phyloP scores from a whole-genome alignment of 2,329 filamentous ascomycete species.

The Fusarium vanettenii region DNA sequence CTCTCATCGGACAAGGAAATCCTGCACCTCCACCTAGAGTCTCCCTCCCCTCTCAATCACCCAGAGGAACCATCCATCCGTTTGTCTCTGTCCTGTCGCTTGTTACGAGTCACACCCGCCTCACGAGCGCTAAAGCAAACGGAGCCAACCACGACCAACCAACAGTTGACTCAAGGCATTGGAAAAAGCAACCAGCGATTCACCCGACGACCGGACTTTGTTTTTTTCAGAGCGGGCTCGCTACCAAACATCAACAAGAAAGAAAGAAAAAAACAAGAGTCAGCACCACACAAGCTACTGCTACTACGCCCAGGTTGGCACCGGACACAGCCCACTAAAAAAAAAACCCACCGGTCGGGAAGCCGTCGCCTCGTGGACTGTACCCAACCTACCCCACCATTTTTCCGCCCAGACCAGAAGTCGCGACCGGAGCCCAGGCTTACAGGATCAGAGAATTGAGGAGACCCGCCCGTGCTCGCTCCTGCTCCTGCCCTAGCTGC shows the following conservation, averaged over 20 bases:
- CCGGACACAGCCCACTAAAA: constrained; percentile 28
- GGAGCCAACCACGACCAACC: constrained; percentile 27
- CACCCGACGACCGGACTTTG: constrained; percentile 25
- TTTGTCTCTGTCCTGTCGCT: constrained; percentile 16
- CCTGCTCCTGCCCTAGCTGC: constrained; percentile 32
- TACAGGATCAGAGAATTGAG: not conserved
- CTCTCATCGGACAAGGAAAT: constrained; percentile 2
- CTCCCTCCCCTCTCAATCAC: not conserved
- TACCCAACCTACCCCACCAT: constrained; percentile 35
- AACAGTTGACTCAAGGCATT: constrained; percentile 11
- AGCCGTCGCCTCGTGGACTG: constrained; percentile 20
- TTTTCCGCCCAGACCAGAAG: constrained; percentile 36
- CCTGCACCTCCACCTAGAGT: not conserved
- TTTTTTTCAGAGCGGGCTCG: constrained; percentile 16
- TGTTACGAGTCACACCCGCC: constrained; percentile 34
- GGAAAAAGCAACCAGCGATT: constrained; percentile 23
- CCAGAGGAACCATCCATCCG: not conserved
- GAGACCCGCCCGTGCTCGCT: constrained; percentile 27
- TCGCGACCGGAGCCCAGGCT: constrained; percentile 28
- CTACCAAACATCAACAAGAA: constrained; percentile 27
- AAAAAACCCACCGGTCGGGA: constrained; percentile 9
- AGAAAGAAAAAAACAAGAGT: constrained; percentile 35
- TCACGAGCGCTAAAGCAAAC: constrained; percentile 21
- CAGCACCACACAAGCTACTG: constrained; percentile 1
- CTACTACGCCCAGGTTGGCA: constrained; percentile 10